Percentiles rank a stretch among this genome's conserved stretches.
Evolutionary conservation across 1,139 yeast species (phyloP).

Genomic region (Geotrichum armillariae): DNA sequence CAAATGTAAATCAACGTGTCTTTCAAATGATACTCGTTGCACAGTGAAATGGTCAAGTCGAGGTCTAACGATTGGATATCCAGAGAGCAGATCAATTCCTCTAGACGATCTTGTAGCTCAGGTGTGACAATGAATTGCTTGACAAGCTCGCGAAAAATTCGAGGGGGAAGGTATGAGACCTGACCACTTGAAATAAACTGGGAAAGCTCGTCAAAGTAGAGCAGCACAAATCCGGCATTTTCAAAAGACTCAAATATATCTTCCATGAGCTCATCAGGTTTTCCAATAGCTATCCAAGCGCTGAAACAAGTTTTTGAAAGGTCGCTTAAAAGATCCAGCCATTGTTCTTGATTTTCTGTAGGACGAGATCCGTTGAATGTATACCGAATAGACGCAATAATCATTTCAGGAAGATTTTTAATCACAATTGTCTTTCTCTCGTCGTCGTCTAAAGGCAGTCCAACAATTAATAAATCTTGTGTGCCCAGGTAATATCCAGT

Average conservation of each 20-base stretch:
- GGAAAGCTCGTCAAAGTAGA: constrained; percentile 55
- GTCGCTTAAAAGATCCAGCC: constrained; percentile 24
- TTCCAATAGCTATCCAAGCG: constrained; percentile 44
- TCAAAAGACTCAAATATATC: constrained; percentile 51
- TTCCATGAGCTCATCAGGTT: constrained; percentile 49
- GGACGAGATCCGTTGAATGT: constrained; percentile 35
- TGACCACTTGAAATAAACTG: constrained; percentile 50
- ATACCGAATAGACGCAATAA: constrained; percentile 52
- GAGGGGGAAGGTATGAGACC: constrained; percentile 57
- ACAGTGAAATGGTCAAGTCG: constrained; percentile 64
- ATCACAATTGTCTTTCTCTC: constrained; percentile 51
- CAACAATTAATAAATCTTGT: constrained; percentile 50
- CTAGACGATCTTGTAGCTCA: constrained; percentile 51
- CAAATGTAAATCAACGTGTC: constrained; percentile 69
- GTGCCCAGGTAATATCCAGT: constrained; percentile 53
- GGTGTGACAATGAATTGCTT: constrained; percentile 45
- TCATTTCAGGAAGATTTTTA: constrained; percentile 57
- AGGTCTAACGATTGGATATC: constrained; percentile 70
- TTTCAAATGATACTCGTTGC: constrained; percentile 52
- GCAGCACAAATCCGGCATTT: constrained; percentile 32
- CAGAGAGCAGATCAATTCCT: constrained; percentile 64
- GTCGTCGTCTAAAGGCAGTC: constrained; percentile 51
- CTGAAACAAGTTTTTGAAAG: constrained; percentile 44
- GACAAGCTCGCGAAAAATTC: constrained; percentile 60
- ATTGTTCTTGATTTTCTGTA: constrained; percentile 7